Conservation (phyloP, 2,329 filamentous ascomycete genomes). For the Amesomyces nigricolor region DNA sequence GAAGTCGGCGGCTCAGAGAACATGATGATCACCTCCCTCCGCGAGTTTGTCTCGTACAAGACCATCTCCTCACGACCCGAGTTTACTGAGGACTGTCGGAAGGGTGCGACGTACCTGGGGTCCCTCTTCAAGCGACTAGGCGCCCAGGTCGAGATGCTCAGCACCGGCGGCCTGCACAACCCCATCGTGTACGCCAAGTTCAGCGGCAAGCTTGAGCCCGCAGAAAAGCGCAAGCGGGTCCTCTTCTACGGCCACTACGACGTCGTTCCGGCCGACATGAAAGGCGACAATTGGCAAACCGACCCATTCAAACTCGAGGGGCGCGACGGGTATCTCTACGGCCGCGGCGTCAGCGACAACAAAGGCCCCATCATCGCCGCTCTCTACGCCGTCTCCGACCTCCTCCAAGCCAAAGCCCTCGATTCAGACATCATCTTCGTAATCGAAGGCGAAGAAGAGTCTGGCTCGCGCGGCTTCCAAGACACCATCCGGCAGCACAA, state of each 20-base stretch:
- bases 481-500: slow-evolving; percentile 77
- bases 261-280: slow-evolving; percentile 83
- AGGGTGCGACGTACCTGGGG: slow-evolving; percentile 85
- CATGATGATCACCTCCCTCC: slow-evolving; percentile 63
- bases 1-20: slow-evolving; percentile 41
- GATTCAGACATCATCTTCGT: slow-evolving; percentile 88
- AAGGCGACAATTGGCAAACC: slow-evolving; percentile 73
- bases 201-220: slow-evolving; percentile 62
- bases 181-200: slow-evolving; percentile 93
- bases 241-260: slow-evolving; percentile 98
- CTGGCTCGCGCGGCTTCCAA: slow-evolving; percentile 84
- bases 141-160: slow-evolving; percentile 84
- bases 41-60: slow-evolving; percentile 84
- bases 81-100: slow-evolving; percentile 84
- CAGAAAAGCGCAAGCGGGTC: slow-evolving; percentile 70
- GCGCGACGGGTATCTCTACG: slow-evolving; percentile 87
- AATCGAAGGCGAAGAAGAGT: slow-evolving; percentile 96
- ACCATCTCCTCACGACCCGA: slow-evolving; percentile 84
- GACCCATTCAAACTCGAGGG: slow-evolving; percentile 89
- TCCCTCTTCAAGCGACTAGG: slow-evolving; percentile 89
- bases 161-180: slow-evolving; percentile 68
- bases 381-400: slow-evolving; percentile 84
- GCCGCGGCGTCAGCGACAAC: slow-evolving; percentile 94
- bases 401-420: slow-evolving; percentile 76
- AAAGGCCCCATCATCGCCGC: slow-evolving; percentile 95